Conservation (phyloP, 495 filamentous ascomycete genomes). For the Neurospora africana region DNA sequence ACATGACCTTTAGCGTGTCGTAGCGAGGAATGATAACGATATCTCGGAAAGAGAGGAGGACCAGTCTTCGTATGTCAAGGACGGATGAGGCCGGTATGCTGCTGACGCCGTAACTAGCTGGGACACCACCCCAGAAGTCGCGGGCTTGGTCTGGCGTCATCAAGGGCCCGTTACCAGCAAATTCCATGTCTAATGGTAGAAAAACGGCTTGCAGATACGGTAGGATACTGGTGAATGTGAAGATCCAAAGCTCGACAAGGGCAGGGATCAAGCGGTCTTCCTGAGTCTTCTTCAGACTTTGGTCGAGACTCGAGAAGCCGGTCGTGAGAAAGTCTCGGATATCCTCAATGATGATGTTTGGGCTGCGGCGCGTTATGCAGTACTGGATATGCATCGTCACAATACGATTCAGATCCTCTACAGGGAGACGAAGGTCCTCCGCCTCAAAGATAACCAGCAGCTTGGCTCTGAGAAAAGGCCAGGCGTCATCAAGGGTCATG, state of each 20-base stretch:
- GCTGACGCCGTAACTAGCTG: constrained; percentile 21
- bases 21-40: constrained; percentile 75
- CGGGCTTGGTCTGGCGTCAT: constrained; percentile 65
- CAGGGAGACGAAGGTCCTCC: constrained; percentile 76
- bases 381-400: constrained; percentile 70
- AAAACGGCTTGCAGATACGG: constrained; percentile 97
- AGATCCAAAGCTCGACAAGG: constrained; percentile 86
- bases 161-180: constrained; percentile 69
- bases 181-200: constrained; percentile 86
- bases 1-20: constrained; percentile 76
- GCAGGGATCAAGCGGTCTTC: constrained; percentile 78
- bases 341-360: constrained; percentile 65
- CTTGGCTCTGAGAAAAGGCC: constrained; percentile 86
- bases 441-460: constrained; percentile 88
- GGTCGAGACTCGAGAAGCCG: constrained; percentile 78
- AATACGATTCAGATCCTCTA: constrained; percentile 90
- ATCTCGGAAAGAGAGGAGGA: constrained; percentile 84
- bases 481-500: constrained; percentile 83
- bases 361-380: constrained; percentile 57
- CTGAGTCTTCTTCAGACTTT: constrained; percentile 60
- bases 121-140: constrained; percentile 75
- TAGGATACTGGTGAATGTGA: constrained; percentile 78
- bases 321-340: constrained; percentile 67
- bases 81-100: constrained; percentile 28
- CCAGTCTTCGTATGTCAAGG: constrained; percentile 83